These are phyloP conservation scores for Lactarius quietus DNA, from an alignment of 768 basidiomycete genomes.

Conservation along the genomic window DNA sequence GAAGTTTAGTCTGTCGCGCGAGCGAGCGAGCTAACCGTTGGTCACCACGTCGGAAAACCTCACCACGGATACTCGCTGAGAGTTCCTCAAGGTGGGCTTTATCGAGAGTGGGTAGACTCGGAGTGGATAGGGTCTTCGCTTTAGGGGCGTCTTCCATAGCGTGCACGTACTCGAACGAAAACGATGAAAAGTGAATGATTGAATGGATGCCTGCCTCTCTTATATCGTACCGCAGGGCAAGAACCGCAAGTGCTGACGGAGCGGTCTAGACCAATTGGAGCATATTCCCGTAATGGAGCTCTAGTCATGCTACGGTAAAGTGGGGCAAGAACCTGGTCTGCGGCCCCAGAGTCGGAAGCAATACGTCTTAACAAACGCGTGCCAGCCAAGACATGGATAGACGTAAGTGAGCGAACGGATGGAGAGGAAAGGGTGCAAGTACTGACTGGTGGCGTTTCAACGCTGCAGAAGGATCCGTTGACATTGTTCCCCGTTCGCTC, in stretches of 20 bases:
- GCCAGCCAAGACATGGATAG: background rate
- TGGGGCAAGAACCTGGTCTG: background rate
- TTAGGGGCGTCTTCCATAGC: background rate
- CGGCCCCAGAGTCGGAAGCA: background rate
- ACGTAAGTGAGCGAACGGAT: constrained; percentile 2
- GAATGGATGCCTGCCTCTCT: background rate
- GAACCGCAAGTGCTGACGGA: constrained; percentile 2
- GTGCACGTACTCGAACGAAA: constrained; percentile 3
- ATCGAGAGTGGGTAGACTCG: constrained; percentile 18
- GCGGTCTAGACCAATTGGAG: constrained; percentile 8
- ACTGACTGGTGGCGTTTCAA: background rate
- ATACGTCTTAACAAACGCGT: background rate
- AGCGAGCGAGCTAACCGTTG: constrained; percentile 10
- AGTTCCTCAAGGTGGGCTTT: constrained; percentile 23
- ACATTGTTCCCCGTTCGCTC: background rate
- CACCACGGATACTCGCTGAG: constrained; percentile 15
- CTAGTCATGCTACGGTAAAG: background rate
- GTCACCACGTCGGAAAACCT: constrained; percentile 21
- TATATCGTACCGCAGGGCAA: background rate
- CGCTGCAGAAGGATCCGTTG: background rate
- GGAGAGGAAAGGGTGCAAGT: background rate
- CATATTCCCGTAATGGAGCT: constrained; percentile 4
- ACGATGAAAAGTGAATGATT: background rate
- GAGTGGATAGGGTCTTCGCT: background rate
- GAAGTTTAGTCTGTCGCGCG: background rate